Evolutionary conservation across 1,139 yeast genomes (phyloP).

Genomic region (Nematodospora anomalae): DNA sequence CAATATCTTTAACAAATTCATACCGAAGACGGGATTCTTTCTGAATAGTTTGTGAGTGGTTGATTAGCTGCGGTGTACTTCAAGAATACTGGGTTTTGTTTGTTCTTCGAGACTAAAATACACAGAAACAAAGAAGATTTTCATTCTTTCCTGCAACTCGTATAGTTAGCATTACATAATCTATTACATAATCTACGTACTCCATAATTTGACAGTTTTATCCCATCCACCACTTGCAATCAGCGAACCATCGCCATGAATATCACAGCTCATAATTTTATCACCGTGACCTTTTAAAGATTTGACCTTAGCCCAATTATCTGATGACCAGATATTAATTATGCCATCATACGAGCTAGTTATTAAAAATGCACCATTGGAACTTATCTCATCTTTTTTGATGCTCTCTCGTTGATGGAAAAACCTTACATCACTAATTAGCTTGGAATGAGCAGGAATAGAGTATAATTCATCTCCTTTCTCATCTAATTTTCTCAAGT

Average conservation of each 20-base stretch:
- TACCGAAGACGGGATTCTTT: slow-evolving; percentile 25
- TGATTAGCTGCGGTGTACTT: no score
- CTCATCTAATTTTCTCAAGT: slow-evolving; percentile 50
- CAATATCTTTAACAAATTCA: slow-evolving; percentile 76
- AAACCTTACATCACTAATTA: slow-evolving; percentile 69
- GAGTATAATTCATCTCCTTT: slow-evolving; percentile 42
- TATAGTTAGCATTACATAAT: neutral
- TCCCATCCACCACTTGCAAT: slow-evolving; percentile 84
- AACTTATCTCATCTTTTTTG: slow-evolving; percentile 14
- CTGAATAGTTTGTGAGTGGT: no score
- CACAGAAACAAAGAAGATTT: neutral
- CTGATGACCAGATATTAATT: slow-evolving; percentile 66
- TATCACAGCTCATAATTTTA: slow-evolving; percentile 71
- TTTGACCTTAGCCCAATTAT: slow-evolving; percentile 64
- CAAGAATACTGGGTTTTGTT: no score
- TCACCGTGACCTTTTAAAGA: slow-evolving; percentile 65
- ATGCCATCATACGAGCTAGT: slow-evolving; percentile 73
- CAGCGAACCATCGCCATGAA: slow-evolving; percentile 38
- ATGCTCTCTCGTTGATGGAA: slow-evolving; percentile 31
- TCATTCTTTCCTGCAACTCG: neutral
- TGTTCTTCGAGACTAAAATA: neutral
- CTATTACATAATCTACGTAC: neutral
- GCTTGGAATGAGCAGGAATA: slow-evolving; percentile 75
- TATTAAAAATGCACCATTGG: slow-evolving; percentile 50
- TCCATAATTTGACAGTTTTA: slow-evolving; percentile 68